Percentiles rank a stretch among this genome's conserved stretches.
Conservation (phyloP, 2,329 filamentous ascomycete genomes). For the Talaromyces sp. region DNA sequence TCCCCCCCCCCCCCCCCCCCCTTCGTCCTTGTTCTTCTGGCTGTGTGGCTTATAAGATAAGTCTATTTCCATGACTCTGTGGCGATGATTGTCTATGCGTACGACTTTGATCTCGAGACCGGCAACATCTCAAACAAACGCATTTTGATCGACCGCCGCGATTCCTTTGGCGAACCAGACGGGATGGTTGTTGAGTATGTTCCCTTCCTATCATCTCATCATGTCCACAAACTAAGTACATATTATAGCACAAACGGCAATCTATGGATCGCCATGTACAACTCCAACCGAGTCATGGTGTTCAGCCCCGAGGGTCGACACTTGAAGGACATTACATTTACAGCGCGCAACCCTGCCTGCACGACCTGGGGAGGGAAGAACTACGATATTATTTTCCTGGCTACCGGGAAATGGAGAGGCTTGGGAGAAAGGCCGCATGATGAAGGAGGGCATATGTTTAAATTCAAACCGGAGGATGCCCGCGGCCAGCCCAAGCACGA, state of each 20-base stretch:
- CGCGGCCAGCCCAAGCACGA: conserved; percentile 29
- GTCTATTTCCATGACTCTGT: conserved; percentile 33
- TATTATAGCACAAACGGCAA: conserved; percentile 26
- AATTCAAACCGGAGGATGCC: conserved; percentile 19
- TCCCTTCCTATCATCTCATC: neutral
- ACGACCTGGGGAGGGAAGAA: conserved; percentile 34
- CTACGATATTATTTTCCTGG: conserved; percentile 28
- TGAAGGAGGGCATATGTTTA: conserved; percentile 34
- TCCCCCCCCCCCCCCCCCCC: no score
- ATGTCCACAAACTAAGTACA: neutral
- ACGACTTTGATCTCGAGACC: conserved; percentile 28
- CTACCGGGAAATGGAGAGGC: conserved; percentile 23
- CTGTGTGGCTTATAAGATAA: conserved; percentile 11
- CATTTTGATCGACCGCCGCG: conserved; percentile 21
- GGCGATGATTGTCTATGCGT: conserved; percentile 25
- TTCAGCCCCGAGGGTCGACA: conserved; percentile 27
- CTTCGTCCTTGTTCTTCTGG: neutral
- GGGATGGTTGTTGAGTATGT: conserved; percentile 36
- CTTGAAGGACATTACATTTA: conserved; percentile 29
- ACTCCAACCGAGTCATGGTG: conserved; percentile 28
- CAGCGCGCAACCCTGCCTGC: conserved; percentile 29
- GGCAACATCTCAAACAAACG: conserved; percentile 27
- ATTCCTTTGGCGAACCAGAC: conserved; percentile 28
- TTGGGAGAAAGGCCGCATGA: conserved; percentile 19
- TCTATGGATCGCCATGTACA: conserved; percentile 33